Percentiles rank a stretch among this genome's conserved stretches.
Evolutionary conservation across 306 rosid species (phyloP).

Genomic region (Alnus rubra): DNA sequence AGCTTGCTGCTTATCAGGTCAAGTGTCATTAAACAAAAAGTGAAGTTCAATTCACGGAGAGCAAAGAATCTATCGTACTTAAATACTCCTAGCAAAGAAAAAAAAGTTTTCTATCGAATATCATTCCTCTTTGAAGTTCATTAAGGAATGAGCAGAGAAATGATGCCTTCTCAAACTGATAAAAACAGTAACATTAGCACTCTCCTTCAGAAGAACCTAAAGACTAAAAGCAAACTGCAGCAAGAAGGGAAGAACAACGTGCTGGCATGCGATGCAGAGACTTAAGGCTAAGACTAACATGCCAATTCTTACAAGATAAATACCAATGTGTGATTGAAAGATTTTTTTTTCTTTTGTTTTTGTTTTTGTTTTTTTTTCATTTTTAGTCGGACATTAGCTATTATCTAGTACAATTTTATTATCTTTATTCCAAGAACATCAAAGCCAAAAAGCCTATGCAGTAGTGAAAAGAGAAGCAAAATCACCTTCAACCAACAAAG

Average conservation of each 20-base stretch:
- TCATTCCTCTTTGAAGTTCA: slow-evolving; percentile 9
- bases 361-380: neutral
- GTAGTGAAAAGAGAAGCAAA: slow-evolving; percentile 23
- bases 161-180: slow-evolving; percentile 12
- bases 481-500: slow-evolving; percentile 75
- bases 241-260: neutral
- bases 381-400: neutral
- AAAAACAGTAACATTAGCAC: neutral
- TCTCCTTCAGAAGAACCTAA: slow-evolving; percentile 7
- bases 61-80: neutral
- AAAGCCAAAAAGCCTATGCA: slow-evolving; percentile 4
- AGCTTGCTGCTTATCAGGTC: slow-evolving; percentile 15
- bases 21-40: neutral
- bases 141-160: slow-evolving; percentile 7
- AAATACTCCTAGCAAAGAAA: neutral
- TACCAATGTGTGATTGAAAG: neutral
- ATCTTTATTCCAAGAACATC: neutral
- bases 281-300: neutral
- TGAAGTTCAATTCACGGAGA: neutral
- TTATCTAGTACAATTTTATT: neutral
- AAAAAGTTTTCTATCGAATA: slow-evolving; percentile 9
- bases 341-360: neutral
- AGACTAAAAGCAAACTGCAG: neutral
- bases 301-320: slow-evolving; percentile 3
- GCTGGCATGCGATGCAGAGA: neutral